Evolutionary conservation across 202 grass and related monocot genomes (phyloP).

Genomic region (Bolboschoenoplectus hybrid): DNA sequence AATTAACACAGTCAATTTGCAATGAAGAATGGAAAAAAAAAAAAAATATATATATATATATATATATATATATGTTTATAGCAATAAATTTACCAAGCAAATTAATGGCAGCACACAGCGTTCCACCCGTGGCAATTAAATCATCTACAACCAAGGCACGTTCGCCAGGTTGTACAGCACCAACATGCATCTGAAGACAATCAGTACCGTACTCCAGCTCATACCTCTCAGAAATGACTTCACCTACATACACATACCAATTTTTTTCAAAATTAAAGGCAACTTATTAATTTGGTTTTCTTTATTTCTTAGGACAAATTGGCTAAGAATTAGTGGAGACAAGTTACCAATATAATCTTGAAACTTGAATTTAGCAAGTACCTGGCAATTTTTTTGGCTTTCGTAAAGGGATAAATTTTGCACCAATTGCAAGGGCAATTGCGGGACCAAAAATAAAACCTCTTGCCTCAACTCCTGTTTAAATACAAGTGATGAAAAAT

Average conservation of each 20-base stretch:
- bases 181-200: slow-evolving; percentile 64
- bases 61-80: not conserved
- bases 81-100: slow-evolving; percentile 51
- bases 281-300: not conserved
- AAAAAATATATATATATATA: not conserved
- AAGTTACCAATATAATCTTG: not conserved
- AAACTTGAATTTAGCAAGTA: slow-evolving; percentile 16
- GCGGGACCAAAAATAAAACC: slow-evolving; percentile 71
- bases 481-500: not conserved
- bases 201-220: slow-evolving; percentile 66
- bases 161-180: slow-evolving; percentile 51
- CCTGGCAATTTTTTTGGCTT: slow-evolving; percentile 71
- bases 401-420: slow-evolving; percentile 65
- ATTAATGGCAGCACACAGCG: slow-evolving; percentile 60
- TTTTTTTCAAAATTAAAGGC: not conserved
- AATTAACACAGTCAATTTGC: slow-evolving; percentile 25
- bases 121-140: slow-evolving; percentile 63
- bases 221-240: slow-evolving; percentile 61
- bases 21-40: not conserved
- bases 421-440: slow-evolving; percentile 67
- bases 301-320: not conserved
- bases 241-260: slow-evolving; percentile 33
- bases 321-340: not conserved
- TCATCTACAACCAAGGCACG: slow-evolving; percentile 60
- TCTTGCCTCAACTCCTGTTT: slow-evolving; percentile 60